Base-by-base conservation (phyloP, 2,329 filamentous ascomycete species). In the Onygenales sp. region DNA sequence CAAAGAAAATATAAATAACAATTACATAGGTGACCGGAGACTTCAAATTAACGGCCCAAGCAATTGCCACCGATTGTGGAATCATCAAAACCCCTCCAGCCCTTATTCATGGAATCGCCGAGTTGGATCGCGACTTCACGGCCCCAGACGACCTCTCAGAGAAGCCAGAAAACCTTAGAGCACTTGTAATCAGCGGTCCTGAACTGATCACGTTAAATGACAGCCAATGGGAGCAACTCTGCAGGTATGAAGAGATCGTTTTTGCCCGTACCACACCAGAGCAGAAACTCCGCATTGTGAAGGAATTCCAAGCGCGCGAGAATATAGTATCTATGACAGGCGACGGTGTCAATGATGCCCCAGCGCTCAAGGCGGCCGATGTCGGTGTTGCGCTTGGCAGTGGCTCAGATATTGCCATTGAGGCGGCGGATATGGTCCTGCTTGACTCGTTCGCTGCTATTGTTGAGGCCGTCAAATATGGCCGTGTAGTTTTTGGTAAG, bases 271-370 rank as follows among this genome's bases (percentile, higher is more conserved):
- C 86, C 0, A 89, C 86, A 0, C 86, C 86, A 0, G 86, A 90
- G 62, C 86, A 90, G 64, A 91, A 91, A 65, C 78, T 90, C 6
- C 82, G 85, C 36, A 90, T 90, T 56, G 86, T 91, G n/a, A 80
- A 80, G 33, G 85, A 87, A 64, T 84, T 89, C 56, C 86, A 88
- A 63, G 69, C 75, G 0, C 74, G 79, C 7, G 75, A 79, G 5
- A 73, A 81, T 43, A 78, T 80, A 35, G 79, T 83, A 5, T 79
- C 74, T 6, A 78, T 76, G 73, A 75, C 72, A 1, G 73, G 74
- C 5, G 72, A 74, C 55, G 74, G 74, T 39, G 73, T 76, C 21
- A 76, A 76, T 54, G 73, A 76, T 57, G 72, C 73, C 53, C 80
- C 79, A 8, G 77, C 77, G 2, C 71, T 83, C 14, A 80, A 78